phyloP scores from a whole-genome alignment of 2,329 filamentous ascomycete species.

The Neofusicoccum laricinum region DNA sequence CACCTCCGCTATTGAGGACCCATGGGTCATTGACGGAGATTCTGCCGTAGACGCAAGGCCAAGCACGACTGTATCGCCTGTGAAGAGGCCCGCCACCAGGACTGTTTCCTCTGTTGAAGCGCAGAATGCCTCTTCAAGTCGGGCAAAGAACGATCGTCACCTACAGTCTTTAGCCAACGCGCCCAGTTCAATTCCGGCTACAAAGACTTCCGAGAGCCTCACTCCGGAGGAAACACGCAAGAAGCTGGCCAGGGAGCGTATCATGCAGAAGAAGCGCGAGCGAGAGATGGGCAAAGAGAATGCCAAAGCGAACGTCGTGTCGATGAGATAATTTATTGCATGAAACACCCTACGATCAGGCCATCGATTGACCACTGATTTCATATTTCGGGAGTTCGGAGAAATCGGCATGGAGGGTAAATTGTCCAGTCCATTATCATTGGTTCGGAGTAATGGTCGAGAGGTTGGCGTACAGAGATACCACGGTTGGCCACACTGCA shows the following conservation, averaged over 20 bases:
- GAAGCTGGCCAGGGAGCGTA: slow-evolving; percentile 6
- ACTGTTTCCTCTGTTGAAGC: background rate
- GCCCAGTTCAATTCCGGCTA: background rate
- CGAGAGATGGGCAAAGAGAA: slow-evolving; percentile 15
- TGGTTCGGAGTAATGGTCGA: background rate
- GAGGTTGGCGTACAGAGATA: background rate
- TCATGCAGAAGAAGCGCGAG: slow-evolving; percentile 9
- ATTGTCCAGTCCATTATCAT: background rate
- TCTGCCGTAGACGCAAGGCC: background rate
- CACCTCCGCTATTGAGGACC: background rate
- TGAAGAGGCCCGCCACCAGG: background rate
- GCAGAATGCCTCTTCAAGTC: background rate
- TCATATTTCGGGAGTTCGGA: background rate
- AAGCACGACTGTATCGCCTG: background rate
- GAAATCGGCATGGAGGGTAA: background rate
- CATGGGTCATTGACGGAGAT: slow-evolving; percentile 8
- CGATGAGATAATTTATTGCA: background rate
- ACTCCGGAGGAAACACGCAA: background rate
- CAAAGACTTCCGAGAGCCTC: background rate
- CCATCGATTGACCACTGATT: background rate
- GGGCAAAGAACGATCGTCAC: slow-evolving; percentile 4
- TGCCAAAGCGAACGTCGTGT: background rate
- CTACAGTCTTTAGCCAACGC: background rate
- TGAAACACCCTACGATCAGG: too few species aligned
- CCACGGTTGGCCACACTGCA: background rate